Base-by-base conservation (phyloP, 1,284 basidiomycete genomes). In the Cryptococcus jaspeensis region DNA sequence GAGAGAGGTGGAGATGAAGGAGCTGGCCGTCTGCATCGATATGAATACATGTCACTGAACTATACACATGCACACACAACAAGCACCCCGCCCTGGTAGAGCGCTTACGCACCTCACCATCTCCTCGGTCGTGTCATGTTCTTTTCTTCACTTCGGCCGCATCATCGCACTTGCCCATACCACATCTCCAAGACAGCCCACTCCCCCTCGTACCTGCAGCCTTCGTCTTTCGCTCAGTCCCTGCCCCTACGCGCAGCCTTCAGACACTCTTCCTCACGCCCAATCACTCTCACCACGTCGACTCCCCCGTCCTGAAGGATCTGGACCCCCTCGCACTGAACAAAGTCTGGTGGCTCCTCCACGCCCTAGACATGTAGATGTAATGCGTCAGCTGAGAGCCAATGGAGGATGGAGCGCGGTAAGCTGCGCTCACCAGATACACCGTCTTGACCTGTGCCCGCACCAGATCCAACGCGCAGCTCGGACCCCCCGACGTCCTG, bases 301-400 rank as follows among this genome's bases (percentile, higher is more conserved):
- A 95, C 83, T 1, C 89, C 89, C 4, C 85, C 87, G 38, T 87
- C 82, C 66, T 81, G 82, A 61, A 99, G 75, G 64, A 86, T 86
- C 62, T 81, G 81, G 15, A 90, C 87, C 3, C 95, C 94, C 72
- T 95, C 88, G 71, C 95, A 98, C 20, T 86, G 81, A 8, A 99
- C 95, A 75, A 97, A 99, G 77, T 99, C 96, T 53, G 86, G 85
- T 6, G 96, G 96, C 76, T 99, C 96, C 53, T 86, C 83, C 2
- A 90, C 92, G 8, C 95, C 96, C 73, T 75, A 46, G 5, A 32
- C n/a, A 3, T 7, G 12, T 16, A 36, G 37, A 25, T 4, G 20
- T 58, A 23, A n/a, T n/a, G n/a, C 28, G 28, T 32, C 28, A 32
- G 28, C 4, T 32, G 28, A n/a, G n/a, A n/a, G n/a, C n/a, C n/a